Evolutionary conservation across 176 grass and related monocot genomes (phyloP), one percentile per base, ranked within the genome.

Genomic region (Leersia perrieri): DNA sequence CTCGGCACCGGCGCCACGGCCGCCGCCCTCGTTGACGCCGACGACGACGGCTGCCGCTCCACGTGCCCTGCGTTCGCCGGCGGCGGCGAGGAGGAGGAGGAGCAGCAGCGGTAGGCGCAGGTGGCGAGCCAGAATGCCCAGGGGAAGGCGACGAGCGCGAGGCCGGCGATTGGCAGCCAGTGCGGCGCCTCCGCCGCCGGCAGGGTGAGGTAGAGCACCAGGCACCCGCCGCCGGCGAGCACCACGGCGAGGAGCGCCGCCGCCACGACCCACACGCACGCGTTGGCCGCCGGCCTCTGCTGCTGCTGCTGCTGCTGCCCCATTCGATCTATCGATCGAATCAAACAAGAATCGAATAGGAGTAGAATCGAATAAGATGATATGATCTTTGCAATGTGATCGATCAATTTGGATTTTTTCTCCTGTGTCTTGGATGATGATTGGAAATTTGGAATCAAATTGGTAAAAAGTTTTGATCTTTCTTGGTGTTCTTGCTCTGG

Each of bases 111-210:
- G 77, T 90, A 90, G 23, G 85, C 39, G 77, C 91, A 93, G 39
- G 84, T 90, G 51, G 41, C 30, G 53, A 74, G 45, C 91, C 91
- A 89, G 77, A 93, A 93, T 30, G 63, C 58, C 81, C 84, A 93
- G 4, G 91, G 84, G 18, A 70, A 10, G 47, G 67, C 68, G 29
- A 93, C 84, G 23, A 93, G 76, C 26, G 58, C 15, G 20, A 90
- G 78, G 5, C 91, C 87, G 13, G 73, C 77, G 1, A 75, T 11
- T 11, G 77, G 72, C 40, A 93, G 70, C 91, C 84, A 93, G 5
- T 57, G 28, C 61, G 84, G 84, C 66, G 23, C 73, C 9, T 78
- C 16, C 3, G 11, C 36, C 23, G 74, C 84, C 13, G 87, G 81
- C 31, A 90, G 55, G 27, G 62, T 28, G 18, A 93, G 14, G 87